Conservation (phyloP, 2,329 filamentous ascomycete genomes). For the Periglandula ipomoeae region DNA sequence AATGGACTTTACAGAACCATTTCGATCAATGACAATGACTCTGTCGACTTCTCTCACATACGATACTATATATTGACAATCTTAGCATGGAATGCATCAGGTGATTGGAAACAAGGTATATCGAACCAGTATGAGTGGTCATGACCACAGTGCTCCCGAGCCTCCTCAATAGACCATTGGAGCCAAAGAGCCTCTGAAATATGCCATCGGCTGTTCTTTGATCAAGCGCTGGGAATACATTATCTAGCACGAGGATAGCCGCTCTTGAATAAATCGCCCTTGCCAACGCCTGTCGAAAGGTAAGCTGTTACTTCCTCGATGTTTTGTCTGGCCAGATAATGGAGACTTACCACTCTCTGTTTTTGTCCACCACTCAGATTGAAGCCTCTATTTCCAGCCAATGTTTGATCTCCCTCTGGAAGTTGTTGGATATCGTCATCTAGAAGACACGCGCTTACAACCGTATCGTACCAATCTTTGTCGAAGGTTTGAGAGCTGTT, state of each 20-base stretch:
- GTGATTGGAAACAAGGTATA: not conserved
- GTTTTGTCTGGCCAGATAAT: not conserved
- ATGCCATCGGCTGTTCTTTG: conserved; percentile 3
- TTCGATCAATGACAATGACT: not conserved
- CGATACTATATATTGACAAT: not conserved
- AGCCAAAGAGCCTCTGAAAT: conserved; percentile 5
- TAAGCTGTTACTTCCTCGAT: too few relatives aligned
- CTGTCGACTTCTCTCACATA: not conserved
- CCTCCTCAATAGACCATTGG: conserved; percentile 2
- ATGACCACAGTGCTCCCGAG: conserved; percentile 6
- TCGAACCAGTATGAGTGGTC: conserved; percentile 6
- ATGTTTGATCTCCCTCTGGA: conserved; percentile 20
- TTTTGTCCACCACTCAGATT: conserved; percentile 28
- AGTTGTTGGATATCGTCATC: conserved; percentile 18
- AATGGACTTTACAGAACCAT: not conserved
- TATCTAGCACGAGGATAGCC: conserved; percentile 18
- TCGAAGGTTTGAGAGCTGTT: conserved; percentile 5
- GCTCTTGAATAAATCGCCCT: conserved; percentile 30
- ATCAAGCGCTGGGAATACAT: conserved; percentile 4
- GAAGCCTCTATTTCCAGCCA: conserved; percentile 25
- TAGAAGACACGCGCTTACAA: conserved; percentile 12
- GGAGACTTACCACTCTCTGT: conserved; percentile 23
- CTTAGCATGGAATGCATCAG: too few relatives aligned
- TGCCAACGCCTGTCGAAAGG: conserved; percentile 28
- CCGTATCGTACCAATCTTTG: conserved; percentile 10